These are phyloP conservation scores for Botrytis porri DNA, from an alignment of 2,329 filamentous ascomycete species.

Conservation along the genomic window DNA sequence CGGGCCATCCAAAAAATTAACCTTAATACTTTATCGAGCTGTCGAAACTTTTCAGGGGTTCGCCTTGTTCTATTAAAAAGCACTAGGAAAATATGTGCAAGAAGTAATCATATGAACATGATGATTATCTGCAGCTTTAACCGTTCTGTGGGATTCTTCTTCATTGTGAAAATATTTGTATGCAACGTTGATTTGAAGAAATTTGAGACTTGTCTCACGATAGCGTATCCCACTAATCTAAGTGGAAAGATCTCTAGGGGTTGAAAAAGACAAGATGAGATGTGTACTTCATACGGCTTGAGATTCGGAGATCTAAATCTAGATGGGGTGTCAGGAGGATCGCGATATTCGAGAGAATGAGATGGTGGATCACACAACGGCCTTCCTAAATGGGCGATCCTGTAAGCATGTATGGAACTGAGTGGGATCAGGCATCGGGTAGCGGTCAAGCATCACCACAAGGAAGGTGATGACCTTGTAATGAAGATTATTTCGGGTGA, in stretches of 20 bases:
- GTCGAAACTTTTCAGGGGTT: neutral
- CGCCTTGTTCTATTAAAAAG: neutral
- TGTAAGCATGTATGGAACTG: neutral
- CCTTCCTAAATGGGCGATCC: neutral
- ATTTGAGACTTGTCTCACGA: constrained; percentile 5
- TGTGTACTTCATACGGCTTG: constrained; percentile 5
- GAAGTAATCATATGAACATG: constrained; percentile 7
- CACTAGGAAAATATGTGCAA: neutral
- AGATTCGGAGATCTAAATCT: constrained; percentile 16
- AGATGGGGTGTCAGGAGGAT: constrained; percentile 15
- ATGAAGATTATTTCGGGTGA: neutral
- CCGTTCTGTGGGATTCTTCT: neutral
- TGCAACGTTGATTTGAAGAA: constrained; percentile 17
- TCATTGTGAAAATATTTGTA: neutral
- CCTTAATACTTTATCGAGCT: neutral
- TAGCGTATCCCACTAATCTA: neutral
- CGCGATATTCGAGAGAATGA: neutral
- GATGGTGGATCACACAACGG: constrained; percentile 4
- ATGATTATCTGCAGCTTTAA: neutral
- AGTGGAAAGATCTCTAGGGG: neutral
- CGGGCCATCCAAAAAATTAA: neutral
- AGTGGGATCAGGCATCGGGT: neutral
- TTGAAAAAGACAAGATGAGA: neutral
- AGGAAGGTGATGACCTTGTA: neutral
- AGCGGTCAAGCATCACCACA: constrained; percentile 3